These are phyloP conservation scores for Saccharomyces uvarum DNA, from an alignment of 1,139 yeast genomes.

Conservation along the genomic window DNA sequence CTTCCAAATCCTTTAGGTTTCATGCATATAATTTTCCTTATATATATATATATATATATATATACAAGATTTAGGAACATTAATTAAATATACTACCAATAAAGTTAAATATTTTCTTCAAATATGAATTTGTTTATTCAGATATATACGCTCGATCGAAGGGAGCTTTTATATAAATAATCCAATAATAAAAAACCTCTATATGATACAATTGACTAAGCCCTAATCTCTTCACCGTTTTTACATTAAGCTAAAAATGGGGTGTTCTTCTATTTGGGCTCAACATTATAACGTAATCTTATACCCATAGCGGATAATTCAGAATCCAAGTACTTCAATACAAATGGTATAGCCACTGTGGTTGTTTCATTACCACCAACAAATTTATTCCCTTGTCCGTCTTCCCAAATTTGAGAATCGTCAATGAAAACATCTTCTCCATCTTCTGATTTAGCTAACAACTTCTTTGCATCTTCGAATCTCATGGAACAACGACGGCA, in stretches of 20 bases:
- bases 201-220: neutral
- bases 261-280: constrained; percentile 38
- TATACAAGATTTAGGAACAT: neutral
- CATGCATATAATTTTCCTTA: neutral
- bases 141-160: neutral
- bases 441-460: constrained; percentile 33
- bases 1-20: constrained; percentile 10
- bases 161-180: neutral
- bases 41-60: neutral
- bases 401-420: constrained; percentile 91
- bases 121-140: neutral
- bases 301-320: constrained; percentile 98
- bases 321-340: constrained; percentile 86
- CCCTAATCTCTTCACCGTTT: neutral
- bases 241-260: neutral
- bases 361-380: constrained; percentile 90
- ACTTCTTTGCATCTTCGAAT: constrained; percentile 40
- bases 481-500: constrained; percentile 87
- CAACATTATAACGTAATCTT: constrained; percentile 77
- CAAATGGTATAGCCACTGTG: constrained; percentile 94
- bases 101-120: neutral
- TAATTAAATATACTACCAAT: neutral
- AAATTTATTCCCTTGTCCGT: constrained; percentile 86
- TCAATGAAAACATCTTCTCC: constrained; percentile 42
- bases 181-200: neutral